Evolutionary conservation across 371 early-diverging fungal genomes (phyloP).

Genomic region (Rhizopus delemar): DNA sequence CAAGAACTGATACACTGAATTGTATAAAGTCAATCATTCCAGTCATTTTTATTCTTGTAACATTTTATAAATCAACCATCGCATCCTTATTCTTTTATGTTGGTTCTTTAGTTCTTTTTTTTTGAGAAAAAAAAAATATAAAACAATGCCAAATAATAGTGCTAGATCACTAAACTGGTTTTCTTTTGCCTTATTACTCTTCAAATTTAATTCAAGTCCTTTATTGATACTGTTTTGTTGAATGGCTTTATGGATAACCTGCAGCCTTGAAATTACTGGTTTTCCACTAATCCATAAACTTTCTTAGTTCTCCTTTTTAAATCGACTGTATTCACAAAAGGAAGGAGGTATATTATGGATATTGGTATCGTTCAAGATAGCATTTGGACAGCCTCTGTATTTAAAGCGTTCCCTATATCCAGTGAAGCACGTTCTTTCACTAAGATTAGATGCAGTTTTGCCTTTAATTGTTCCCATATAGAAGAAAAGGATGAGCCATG

Average conservation of each 20-base stretch:
- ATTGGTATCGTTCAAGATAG: constrained; percentile 57
- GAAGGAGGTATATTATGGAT: constrained; percentile 62
- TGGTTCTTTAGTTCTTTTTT: constrained; percentile 39
- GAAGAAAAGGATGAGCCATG: neutral
- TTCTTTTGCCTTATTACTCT: constrained; percentile 19
- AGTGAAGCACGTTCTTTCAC: constrained; percentile 13
- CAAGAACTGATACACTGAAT: too few species aligned
- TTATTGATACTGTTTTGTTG: constrained; percentile 69
- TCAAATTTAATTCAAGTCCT: constrained; percentile 55
- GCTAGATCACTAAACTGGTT: too few species aligned
- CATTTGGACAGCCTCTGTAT: constrained; percentile 46
- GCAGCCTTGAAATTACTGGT: constrained; percentile 71
- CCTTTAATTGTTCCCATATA: constrained; percentile 13
- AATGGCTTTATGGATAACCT: constrained; percentile 62
- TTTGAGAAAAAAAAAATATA: neutral
- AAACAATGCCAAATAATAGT: too few species aligned
- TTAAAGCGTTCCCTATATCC: constrained; percentile 50
- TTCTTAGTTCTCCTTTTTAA: constrained; percentile 50
- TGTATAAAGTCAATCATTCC: too few species aligned
- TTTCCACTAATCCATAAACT: constrained; percentile 59
- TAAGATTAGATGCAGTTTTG: neutral
- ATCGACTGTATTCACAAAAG: constrained; percentile 60
- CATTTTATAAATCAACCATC: constrained; percentile 38
- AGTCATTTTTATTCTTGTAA: too few species aligned
- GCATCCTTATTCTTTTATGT: constrained; percentile 38